A percentile compares a stretch with the other conserved stretches of the same genome.
Evolutionary conservation across 1,139 yeast species (phyloP).

Genomic region (Blastobotrys proliferans): DNA sequence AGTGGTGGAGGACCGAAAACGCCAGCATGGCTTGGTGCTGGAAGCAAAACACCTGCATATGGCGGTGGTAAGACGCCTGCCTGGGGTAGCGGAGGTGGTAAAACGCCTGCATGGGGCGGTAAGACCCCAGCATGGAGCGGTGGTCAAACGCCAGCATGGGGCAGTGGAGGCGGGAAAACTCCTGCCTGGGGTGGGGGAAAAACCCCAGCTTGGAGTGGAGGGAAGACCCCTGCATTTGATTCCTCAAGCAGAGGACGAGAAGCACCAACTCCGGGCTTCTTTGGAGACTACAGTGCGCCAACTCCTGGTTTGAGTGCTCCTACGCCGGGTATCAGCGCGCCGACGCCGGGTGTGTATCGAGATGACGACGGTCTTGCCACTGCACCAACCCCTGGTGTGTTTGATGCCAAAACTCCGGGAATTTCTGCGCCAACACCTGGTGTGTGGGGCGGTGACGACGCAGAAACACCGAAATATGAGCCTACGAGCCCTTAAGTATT

Average conservation of each 20-base stretch:
- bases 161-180: conserved; percentile 36
- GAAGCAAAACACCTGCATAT: conserved; percentile 48
- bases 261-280: conserved; percentile 48
- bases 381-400: conserved; percentile 43
- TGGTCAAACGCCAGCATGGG: conserved; percentile 40
- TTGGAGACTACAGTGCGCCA: conserved; percentile 33
- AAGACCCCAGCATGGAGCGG: conserved; percentile 42
- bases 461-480: conserved; percentile 36
- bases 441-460: conserved; percentile 36
- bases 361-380: conserved; percentile 35
- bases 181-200: conserved; percentile 47
- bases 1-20: conserved; percentile 23
- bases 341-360: conserved; percentile 42
- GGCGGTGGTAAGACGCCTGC: conserved; percentile 40
- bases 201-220: conserved; percentile 41
- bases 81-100: conserved; percentile 45
- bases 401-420: conserved; percentile 42
- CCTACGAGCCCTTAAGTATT: conserved; percentile 34
- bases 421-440: conserved; percentile 40
- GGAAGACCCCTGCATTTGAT: conserved; percentile 38
- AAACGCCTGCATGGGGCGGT: conserved; percentile 44
- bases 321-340: conserved; percentile 44
- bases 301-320: conserved; percentile 37
- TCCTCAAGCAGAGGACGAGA: too few species aligned
- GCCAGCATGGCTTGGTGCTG: conserved; percentile 40